Evolutionary conservation across 805 yeast species (phyloP).

Genomic region (Starmerella cellae): DNA sequence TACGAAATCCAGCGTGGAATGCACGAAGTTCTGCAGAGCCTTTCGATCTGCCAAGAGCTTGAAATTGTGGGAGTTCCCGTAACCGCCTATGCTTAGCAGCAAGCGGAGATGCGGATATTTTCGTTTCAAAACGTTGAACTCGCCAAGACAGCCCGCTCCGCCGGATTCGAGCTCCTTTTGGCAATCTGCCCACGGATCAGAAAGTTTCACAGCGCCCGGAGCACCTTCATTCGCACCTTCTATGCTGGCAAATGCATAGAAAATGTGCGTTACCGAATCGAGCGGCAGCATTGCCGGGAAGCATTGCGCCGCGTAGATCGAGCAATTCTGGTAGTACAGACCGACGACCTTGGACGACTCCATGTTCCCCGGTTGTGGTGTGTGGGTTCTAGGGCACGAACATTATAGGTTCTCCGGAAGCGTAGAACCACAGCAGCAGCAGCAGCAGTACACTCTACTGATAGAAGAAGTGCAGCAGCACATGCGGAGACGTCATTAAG

Average conservation of each 20-base stretch:
- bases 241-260: conserved; percentile 79
- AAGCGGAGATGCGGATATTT: conserved; percentile 35
- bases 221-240: conserved; percentile 41
- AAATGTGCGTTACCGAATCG: conserved; percentile 46
- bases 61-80: conserved; percentile 42
- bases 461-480: too few species aligned
- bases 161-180: conserved; percentile 24
- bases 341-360: conserved; percentile 15
- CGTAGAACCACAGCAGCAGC: too few species aligned
- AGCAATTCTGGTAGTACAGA: conserved; percentile 38
- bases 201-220: conserved; percentile 41
- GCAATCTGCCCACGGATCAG: conserved; percentile 58
- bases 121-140: conserved; percentile 30
- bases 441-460: too few species aligned
- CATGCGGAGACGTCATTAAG: too few species aligned
- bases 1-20: conserved; percentile 37
- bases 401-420: too few species aligned
- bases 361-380: too few species aligned
- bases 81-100: conserved; percentile 76
- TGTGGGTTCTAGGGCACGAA: too few species aligned
- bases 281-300: conserved; percentile 51
- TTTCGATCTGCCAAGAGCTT: conserved; percentile 31
- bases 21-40: conserved; percentile 36
- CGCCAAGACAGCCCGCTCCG: conserved; percentile 38
- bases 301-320: conserved; percentile 48